Conservation (phyloP, 768 basidiomycete genomes). For the Amanita fuliginea region DNA sequence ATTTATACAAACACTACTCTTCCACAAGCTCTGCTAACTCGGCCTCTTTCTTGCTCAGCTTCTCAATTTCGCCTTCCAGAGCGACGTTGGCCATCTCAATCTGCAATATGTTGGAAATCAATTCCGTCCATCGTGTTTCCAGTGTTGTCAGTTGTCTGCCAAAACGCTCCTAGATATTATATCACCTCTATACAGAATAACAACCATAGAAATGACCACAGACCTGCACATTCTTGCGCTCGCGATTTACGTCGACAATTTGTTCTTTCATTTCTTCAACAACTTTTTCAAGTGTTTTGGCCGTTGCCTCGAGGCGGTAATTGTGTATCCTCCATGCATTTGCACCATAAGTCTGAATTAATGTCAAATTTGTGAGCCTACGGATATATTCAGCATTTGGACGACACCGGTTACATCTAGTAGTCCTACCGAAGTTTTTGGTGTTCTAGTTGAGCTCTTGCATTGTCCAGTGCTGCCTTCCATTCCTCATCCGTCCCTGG, state of each 20-base stretch:
- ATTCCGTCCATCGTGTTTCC: conserved; percentile 87
- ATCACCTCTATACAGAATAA: neutral
- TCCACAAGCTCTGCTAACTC: conserved; percentile 41
- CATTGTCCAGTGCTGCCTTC: conserved; percentile 64
- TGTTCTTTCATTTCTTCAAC: conserved; percentile 71
- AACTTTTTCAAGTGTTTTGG: conserved; percentile 57
- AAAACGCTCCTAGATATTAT: conserved; percentile 57
- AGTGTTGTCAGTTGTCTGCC: conserved; percentile 73
- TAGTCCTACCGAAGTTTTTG: conserved; percentile 57
- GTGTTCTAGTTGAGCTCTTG: conserved; percentile 76
- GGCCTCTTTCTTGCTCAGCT: conserved; percentile 45
- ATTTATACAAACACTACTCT: neutral
- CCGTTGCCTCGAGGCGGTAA: conserved; percentile 71
- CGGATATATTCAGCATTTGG: conserved; percentile 7
- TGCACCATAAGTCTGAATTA: conserved; percentile 77
- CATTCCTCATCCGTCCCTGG: conserved; percentile 70
- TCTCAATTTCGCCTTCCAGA: conserved; percentile 69
- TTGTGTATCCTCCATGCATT: conserved; percentile 93
- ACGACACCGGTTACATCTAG: neutral
- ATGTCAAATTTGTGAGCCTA: conserved; percentile 74
- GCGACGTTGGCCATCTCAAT: conserved; percentile 94
- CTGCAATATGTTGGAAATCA: conserved; percentile 84
- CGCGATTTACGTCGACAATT: conserved; percentile 79
- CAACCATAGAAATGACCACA: conserved; percentile 9
- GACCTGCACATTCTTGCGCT: conserved; percentile 81